Base-by-base conservation (phyloP, 2,329 filamentous ascomycete genomes). In the Apiospora hydei region DNA sequence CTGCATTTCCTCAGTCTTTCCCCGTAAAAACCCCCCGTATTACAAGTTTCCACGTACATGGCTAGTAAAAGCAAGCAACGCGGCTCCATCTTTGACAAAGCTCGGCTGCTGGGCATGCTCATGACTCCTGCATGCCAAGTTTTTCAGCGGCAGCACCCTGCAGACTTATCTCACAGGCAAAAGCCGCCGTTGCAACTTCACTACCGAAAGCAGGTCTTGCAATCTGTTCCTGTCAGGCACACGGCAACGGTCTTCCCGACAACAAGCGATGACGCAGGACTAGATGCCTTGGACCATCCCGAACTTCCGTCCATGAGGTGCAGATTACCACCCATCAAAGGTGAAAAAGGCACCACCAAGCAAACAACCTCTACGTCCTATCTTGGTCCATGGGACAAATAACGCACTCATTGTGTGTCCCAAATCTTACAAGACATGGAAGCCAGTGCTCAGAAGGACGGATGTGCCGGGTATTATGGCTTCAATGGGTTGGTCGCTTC, bases 111-210 rank as follows among this genome's bases (percentile, higher is more conserved):
- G 51, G 51, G 51, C 51, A 21, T 57, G 51, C 51, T 57, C 51
- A 57, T 14, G 51, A 57, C 51, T 57, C 16, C 51, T 57, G 51
- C 51, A 57, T 7, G 51, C 51, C 51, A 57, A 57, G 51, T 30
- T 21, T 57, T 57, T 21, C 16, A 34, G 26, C 26, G 30, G 24
- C 51, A 26, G 8, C 51, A 18, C 26, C 16, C 30, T 26, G 26
- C 18, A 30, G 5, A 38, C 30, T 16, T n/a, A 13, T 61, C 46
- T 47, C 46, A 49, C 21, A n/a, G n/a, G 8, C 21, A 49, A n/a
- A 49, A 49, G 11, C 26, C 26, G 10, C 47, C 44, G 26, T 14
- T 38, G 53, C 16, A 38, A 10, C 26, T 34, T 34, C 14, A 14
- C 30, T 10, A 4, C 14, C 53, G 53, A 21, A 61, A 61, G 26